These are phyloP conservation scores for Colletotrichum tamarilloi DNA, from an alignment of 2,329 filamentous ascomycete species.

Conservation along the genomic window DNA sequence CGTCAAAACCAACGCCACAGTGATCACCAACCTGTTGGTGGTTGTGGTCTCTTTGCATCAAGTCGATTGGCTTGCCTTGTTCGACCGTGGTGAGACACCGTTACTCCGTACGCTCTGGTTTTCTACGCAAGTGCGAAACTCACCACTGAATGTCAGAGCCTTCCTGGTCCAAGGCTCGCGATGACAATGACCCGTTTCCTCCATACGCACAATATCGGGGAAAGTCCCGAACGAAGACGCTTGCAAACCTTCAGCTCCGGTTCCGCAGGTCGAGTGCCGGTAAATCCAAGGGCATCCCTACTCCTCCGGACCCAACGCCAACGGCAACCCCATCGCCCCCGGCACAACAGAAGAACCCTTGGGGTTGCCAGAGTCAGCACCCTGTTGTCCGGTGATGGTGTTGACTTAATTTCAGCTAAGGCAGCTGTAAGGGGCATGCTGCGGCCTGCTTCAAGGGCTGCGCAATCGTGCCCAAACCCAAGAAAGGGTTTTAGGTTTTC, in stretches of 20 bases:
- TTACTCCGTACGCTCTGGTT: neutral
- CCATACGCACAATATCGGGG: no score
- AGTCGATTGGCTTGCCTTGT: neutral
- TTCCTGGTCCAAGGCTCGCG: neutral
- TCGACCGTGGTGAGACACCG: neutral
- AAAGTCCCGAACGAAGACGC: neutral
- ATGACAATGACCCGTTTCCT: neutral
- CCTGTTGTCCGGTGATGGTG: slow-evolving; percentile 18
- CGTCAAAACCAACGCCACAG: neutral
- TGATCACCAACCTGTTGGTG: neutral
- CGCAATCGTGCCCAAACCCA: slow-evolving; percentile 36
- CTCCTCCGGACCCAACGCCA: neutral
- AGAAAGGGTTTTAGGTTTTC: slow-evolving; percentile 38
- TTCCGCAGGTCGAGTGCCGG: slow-evolving; percentile 23
- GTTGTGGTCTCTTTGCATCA: neutral
- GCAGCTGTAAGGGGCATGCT: slow-evolving; percentile 27
- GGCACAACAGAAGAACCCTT: neutral
- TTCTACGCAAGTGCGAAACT: neutral
- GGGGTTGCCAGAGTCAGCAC: neutral
- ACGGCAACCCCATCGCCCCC: neutral
- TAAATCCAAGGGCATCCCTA: slow-evolving; percentile 7
- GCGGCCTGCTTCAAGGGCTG: slow-evolving; percentile 29
- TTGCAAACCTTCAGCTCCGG: neutral
- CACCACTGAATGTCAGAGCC: neutral
- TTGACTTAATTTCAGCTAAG: slow-evolving; percentile 26